These are phyloP conservation scores for Eutrema heterophyllum DNA, from an alignment of 345 rosid species.

Conservation along the genomic window DNA sequence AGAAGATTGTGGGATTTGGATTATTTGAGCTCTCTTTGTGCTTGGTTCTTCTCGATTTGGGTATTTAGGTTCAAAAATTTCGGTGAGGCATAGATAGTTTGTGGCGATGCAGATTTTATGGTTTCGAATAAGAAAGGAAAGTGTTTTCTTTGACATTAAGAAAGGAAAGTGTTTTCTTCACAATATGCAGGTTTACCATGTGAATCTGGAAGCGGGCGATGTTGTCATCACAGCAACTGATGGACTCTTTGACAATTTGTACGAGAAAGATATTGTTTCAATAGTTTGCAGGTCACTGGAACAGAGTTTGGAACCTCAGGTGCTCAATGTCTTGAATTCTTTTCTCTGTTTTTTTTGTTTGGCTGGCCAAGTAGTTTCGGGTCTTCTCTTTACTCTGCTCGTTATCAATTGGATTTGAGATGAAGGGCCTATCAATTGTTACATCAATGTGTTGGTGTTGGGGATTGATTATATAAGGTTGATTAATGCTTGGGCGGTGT, in stretches of 20 bases:
- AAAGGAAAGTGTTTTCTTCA: too few relatives aligned
- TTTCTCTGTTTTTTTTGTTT: not conserved
- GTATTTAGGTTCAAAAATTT: not conserved
- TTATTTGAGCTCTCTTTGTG: not conserved
- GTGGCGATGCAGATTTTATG: slow-evolving; percentile 8
- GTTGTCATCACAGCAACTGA: slow-evolving; percentile 52
- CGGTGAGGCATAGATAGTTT: too few relatives aligned
- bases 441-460: slow-evolving; percentile 13
- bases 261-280: slow-evolving; percentile 57
- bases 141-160: not conserved
- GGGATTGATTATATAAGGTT: too few relatives aligned
- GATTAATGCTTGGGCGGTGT: not conserved
- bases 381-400: not conserved
- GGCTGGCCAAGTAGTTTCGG: not conserved
- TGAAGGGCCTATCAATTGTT: not conserved
- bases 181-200: slow-evolving; percentile 44
- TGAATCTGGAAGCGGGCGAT: slow-evolving; percentile 55
- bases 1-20: slow-evolving; percentile 1
- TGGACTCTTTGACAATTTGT: slow-evolving; percentile 79
- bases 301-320: slow-evolving; percentile 53
- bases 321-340: slow-evolving; percentile 14
- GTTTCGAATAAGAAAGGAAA: not conserved
- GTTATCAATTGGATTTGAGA: not conserved
- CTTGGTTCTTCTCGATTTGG: slow-evolving; percentile 8
- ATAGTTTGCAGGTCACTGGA: slow-evolving; percentile 40